Conservation (phyloP, 1,284 basidiomycete species). For the Boletus sp. region DNA sequence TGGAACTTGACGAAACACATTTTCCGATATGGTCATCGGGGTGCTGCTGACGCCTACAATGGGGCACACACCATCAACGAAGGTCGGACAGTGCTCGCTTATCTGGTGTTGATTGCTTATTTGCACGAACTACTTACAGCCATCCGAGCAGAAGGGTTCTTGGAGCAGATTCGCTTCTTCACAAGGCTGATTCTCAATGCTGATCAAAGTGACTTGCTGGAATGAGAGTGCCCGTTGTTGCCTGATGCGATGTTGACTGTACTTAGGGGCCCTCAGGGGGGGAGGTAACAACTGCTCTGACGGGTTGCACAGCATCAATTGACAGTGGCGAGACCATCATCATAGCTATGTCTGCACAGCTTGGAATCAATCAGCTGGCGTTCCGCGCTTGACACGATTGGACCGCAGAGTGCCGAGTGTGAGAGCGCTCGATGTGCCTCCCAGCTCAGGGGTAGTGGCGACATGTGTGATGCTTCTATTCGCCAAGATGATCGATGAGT, state of each 20-base stretch:
- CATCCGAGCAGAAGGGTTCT: slow-evolving; percentile 31
- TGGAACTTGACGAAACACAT: slow-evolving; percentile 46
- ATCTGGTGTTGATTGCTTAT: slow-evolving; percentile 2
- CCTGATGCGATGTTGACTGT: not conserved
- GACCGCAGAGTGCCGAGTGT: slow-evolving; percentile 14
- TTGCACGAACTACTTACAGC: slow-evolving; percentile 17
- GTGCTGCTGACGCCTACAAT: slow-evolving; percentile 32
- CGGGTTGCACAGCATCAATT: not conserved
- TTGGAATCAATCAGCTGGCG: not conserved
- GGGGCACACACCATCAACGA: slow-evolving; percentile 56
- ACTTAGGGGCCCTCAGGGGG: no score
- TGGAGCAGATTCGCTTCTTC: slow-evolving; percentile 38
- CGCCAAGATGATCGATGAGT: slow-evolving; percentile 13
- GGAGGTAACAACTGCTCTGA: no score
- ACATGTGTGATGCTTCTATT: slow-evolving; percentile 12
- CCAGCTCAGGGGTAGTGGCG: not conserved
- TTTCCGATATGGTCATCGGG: slow-evolving; percentile 46
- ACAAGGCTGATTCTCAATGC: slow-evolving; percentile 35
- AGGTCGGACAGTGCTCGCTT: slow-evolving; percentile 21
- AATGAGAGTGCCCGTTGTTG: slow-evolving; percentile 2
- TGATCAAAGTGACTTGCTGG: slow-evolving; percentile 28
- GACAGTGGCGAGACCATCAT: not conserved
- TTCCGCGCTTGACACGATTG: slow-evolving; percentile 7
- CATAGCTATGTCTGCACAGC: not conserved
- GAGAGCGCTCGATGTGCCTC: slow-evolving; percentile 28